These are phyloP conservation scores for Sutorius australiensis DNA, from an alignment of 768 basidiomycete species.

Conservation along the genomic window DNA sequence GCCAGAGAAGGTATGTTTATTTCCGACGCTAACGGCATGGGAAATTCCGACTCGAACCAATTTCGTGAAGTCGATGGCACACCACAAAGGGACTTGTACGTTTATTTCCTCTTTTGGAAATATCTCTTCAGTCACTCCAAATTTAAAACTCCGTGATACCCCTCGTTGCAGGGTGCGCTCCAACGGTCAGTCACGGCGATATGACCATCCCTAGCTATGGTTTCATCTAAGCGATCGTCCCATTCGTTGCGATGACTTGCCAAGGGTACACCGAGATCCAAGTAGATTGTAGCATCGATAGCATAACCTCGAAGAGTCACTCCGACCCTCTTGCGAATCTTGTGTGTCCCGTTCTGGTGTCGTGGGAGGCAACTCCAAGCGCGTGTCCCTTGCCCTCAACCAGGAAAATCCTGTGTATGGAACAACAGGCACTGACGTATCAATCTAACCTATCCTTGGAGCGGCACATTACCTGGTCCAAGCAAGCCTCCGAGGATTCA, in stretches of 20 bases:
- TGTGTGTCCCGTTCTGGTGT: background rate
- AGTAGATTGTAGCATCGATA: too few species aligned
- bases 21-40: constrained; percentile 2
- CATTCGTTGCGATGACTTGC: background rate
- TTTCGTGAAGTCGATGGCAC: too few species aligned
- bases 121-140: background rate
- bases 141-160: background rate
- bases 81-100: background rate
- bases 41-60: background rate
- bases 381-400: background rate
- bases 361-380: background rate
- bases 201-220: too few species aligned
- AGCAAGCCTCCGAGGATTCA: background rate
- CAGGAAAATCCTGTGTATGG: background rate
- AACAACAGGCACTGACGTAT: background rate
- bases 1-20: background rate
- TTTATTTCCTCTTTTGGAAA: background rate
- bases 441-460: background rate
- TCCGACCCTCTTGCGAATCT: background rate
- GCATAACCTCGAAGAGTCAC: background rate
- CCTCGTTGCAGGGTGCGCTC: constrained; percentile 10
- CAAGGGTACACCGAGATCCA: background rate
- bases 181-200: background rate
- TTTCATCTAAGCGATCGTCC: background rate
- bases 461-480: background rate